Conservation (phyloP, 805 yeast species). For the Monosporozyma yasuniensis region DNA sequence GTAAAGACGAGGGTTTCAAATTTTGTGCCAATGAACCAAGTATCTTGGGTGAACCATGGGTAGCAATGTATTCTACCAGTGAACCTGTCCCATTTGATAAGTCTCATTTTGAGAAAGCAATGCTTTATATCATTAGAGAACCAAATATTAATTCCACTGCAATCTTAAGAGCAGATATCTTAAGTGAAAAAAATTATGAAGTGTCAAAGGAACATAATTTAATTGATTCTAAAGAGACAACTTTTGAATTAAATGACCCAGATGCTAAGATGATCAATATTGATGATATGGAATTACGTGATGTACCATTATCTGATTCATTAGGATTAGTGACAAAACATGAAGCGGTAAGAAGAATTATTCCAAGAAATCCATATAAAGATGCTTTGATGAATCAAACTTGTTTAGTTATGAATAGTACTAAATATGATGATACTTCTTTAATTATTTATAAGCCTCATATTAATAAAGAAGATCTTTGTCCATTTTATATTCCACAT, state of each 20-base stretch:
- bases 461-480: slow-evolving; percentile 44
- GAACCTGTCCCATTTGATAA: slow-evolving; percentile 18
- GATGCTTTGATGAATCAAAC: slow-evolving; percentile 82
- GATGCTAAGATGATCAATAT: slow-evolving; percentile 28
- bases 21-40: slow-evolving; percentile 15
- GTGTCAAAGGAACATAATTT: not conserved
- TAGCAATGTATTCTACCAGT: slow-evolving; percentile 19
- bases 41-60: slow-evolving; percentile 24
- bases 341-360: slow-evolving; percentile 68
- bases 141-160: slow-evolving; percentile 92
- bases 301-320: slow-evolving; percentile 19
- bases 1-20: slow-evolving; percentile 13
- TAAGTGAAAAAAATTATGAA: slow-evolving; percentile 42
- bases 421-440: slow-evolving; percentile 32
- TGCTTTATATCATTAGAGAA: slow-evolving; percentile 67
- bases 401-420: slow-evolving; percentile 43
- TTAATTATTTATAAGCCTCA: slow-evolving; percentile 76
- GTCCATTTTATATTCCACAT: slow-evolving; percentile 85
- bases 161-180: slow-evolving; percentile 77
- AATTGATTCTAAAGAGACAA: slow-evolving; percentile 5
- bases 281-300: slow-evolving; percentile 36
- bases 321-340: slow-evolving; percentile 29
- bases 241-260: slow-evolving; percentile 5
- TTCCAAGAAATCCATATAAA: slow-evolving; percentile 87
- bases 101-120: slow-evolving; percentile 61